Evolutionary conservation across 306 rosid genomes (phyloP), one percentile per base, ranked within the genome.

Genomic region (Adenanthera pavonina): DNA sequence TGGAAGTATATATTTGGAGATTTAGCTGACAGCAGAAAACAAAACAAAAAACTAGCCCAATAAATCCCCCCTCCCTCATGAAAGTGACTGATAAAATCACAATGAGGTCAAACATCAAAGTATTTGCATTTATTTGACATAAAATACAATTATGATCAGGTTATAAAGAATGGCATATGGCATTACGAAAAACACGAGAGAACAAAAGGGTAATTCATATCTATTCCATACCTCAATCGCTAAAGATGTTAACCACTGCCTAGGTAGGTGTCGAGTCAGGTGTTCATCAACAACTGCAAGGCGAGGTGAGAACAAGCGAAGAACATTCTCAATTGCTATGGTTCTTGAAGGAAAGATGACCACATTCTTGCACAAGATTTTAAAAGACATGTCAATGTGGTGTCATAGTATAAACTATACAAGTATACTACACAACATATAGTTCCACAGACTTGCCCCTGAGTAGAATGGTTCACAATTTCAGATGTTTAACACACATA

Each of bases 251-350:
- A 93, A 78, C 99, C 99, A 95, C 61, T 85, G 85, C 88, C 85
- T 84, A 17, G 99, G 98, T 44, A 95, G 92, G 78, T 93, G 89
- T 35, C 91, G 93, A 64, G 97, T 93, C 73, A 95, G 90, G 89
- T 92, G 92, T 89, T 95, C 98, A 80, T 95, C 99, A 74, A 95
- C 99, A 87, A 95, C 78, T 80, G 96, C 99, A 77, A 95, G 98
- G 36, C 83, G 91, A 66, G 99, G 99, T 12, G 97, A 90, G 87
- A 92, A 95, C 90, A 93, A 84, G 64, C 91, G 94, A 84, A 95
- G 96, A 78, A 92, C 93, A 83, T 92, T 90, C 97, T 95, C 99
- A 81, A 95, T 95, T 30, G 97, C 98, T 59, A 89, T 93, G 51
- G 90, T 82, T 84, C 99, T 93, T 68, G 99, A 93, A 83, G 99